phyloP scores from a whole-genome alignment of 768 basidiomycete species.

The Lepiota venenata region DNA sequence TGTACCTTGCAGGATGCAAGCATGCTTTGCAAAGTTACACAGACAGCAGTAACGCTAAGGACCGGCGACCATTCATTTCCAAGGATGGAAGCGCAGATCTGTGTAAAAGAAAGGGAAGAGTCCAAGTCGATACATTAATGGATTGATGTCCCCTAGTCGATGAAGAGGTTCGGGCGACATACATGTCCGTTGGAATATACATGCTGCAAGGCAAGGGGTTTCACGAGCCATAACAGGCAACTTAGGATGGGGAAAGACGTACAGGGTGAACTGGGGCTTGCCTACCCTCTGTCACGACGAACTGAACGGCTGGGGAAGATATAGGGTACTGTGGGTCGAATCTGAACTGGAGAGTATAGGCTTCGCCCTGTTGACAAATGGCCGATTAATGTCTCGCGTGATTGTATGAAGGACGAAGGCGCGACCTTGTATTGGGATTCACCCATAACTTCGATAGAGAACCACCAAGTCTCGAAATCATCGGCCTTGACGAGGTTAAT shows the following conservation, averaged over 20 bases:
- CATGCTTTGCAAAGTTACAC: slow-evolving; percentile 89
- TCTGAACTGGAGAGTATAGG: slow-evolving; percentile 74
- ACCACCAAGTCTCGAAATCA: slow-evolving; percentile 74
- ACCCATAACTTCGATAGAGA: slow-evolving; percentile 81
- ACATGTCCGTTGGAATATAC: slow-evolving; percentile 90
- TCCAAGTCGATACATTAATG: not conserved
- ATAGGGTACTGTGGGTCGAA: slow-evolving; percentile 85
- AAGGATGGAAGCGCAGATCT: slow-evolving; percentile 90
- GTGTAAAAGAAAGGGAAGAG: not conserved
- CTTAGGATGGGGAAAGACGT: slow-evolving; percentile 24
- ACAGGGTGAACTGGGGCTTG: slow-evolving; percentile 81
- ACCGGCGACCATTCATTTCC: slow-evolving; percentile 91
- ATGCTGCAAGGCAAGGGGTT: slow-evolving; percentile 43
- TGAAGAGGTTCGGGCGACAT: slow-evolving; percentile 21
- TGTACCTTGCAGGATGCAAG: slow-evolving; percentile 85
- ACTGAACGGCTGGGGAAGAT: slow-evolving; percentile 84
- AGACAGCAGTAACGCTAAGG: slow-evolving; percentile 77
- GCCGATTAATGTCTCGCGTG: not conserved
- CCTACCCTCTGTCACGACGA: slow-evolving; percentile 62
- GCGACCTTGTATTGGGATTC: slow-evolving; percentile 73
- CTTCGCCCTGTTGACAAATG: slow-evolving; percentile 54
- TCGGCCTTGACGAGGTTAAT: slow-evolving; percentile 73
- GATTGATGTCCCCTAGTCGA: not conserved
- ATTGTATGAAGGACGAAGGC: not conserved
- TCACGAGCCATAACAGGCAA: too few relatives aligned